phyloP scores from a whole-genome alignment of 192 early-diverging fungal genomes.

The Coemansia sp. region DNA sequence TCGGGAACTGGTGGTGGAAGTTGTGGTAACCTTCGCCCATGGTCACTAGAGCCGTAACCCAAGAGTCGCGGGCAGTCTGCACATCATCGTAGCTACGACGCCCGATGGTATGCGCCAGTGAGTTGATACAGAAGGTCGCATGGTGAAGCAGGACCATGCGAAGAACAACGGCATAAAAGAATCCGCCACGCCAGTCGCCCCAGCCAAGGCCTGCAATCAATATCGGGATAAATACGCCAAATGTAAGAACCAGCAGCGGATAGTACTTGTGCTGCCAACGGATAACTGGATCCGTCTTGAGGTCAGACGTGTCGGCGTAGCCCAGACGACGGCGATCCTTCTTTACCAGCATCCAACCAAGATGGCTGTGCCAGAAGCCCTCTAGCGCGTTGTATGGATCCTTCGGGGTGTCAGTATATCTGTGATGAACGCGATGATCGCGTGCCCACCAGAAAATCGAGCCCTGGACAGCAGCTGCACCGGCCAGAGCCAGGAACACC shows the following conservation, averaged over 20 bases:
- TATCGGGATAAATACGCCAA: constrained; percentile 80
- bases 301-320: constrained; percentile 78
- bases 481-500: constrained; percentile 63
- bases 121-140: constrained; percentile 86
- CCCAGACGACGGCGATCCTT: constrained; percentile 72
- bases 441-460: constrained; percentile 86
- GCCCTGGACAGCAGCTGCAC: constrained; percentile 75
- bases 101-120: constrained; percentile 76
- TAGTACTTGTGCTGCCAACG: constrained; percentile 80
- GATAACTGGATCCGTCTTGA: constrained; percentile 70
- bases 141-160: constrained; percentile 82
- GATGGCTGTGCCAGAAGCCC: constrained; percentile 79
- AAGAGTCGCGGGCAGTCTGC: constrained; percentile 79
- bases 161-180: constrained; percentile 69
- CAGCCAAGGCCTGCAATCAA: constrained; percentile 81
- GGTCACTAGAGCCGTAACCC: constrained; percentile 75
- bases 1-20: constrained; percentile 85
- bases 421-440: constrained; percentile 84
- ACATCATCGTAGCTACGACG: constrained; percentile 76
- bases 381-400: constrained; percentile 82
- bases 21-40: constrained; percentile 85
- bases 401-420: constrained; percentile 81
- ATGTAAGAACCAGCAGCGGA: constrained; percentile 63
- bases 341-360: constrained; percentile 85
- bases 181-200: constrained; percentile 82